Evolutionary conservation across 495 filamentous ascomycete genomes (phyloP), one percentile per base, ranked within the genome.

Genomic region (Penicillium bialowiezense): DNA sequence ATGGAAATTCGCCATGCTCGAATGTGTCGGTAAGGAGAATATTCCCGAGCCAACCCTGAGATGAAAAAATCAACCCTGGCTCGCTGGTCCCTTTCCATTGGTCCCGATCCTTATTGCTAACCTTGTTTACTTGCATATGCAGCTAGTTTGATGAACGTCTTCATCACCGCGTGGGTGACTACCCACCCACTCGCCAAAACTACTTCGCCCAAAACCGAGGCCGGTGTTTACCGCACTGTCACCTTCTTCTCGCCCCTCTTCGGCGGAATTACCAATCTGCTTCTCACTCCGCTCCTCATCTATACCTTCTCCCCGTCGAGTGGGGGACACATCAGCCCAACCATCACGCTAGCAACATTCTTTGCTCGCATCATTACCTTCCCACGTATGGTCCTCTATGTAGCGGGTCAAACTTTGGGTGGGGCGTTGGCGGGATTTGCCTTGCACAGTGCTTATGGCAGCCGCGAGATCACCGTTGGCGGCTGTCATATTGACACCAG

Each of bases 241-340:
- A 59, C 58, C 29, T 67, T 70, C 40, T 52, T 70, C 20, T 56
- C 51, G 9, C 65, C 62, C 18, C 41, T 67, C 0, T 53, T 70
- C 51, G 63, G 63, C 20, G 75, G 72, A 29, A 66, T 80, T 43
- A 65, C 61, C 45, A 80, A 73, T 47, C 50, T 69, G 10, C 55
- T 80, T 17, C 56, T 76, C 44, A 68, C 78, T 14, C 58, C 72
- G 3, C 56, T 75, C 1, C 74, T 81, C 52, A 78, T 80, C 46
- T 80, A 73, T 42, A 72, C 73, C 15, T 67, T 74, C n/a, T 68
- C 71, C 10, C 67, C 76, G 1, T 68, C 68, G 5, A 76, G 73
- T 14, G 79, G 77, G 40, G 75, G 73, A 8, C 78, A 81, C 43
- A 45, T 81, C 39, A 81, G 73, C 48, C 78, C 77, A 0, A 65